Base-by-base conservation (phyloP, 768 basidiomycete species). In the Fibroporia radiculosa region DNA sequence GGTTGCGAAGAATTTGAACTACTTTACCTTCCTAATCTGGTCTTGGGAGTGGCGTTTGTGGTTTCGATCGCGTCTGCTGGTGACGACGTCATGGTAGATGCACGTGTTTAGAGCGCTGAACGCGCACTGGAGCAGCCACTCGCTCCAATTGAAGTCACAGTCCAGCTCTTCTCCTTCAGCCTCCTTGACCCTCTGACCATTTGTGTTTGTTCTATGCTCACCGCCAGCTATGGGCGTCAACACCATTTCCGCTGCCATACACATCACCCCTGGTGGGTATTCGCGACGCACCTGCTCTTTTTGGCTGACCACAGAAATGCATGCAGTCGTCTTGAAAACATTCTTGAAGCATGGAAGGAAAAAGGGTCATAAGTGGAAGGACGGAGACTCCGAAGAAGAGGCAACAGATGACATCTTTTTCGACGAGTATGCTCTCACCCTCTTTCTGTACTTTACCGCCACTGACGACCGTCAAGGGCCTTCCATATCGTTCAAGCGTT, bases 401-500 rank as follows among this genome's bases (percentile, higher is more conserved):
- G 74, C 76, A 5, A 71, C 77, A 14, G 73, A 76, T 51, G 77
- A 84, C 50, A 67, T 88, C 16, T 66, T 84, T 56, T 85, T 77
- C 59, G 82, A 88, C 62, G 77, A 86, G 75, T 81, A 51, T 56
- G 72, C 49, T 27, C 8, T 18, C 26, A 12, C 16, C 22, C 41
- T 31, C 29, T 16, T 16, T 12, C 10, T n/a, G 38, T 16, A 12
- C 28, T 13, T 14, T 29, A 18, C 23, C 7, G 19, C 18, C 26
- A 38, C 13, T 22, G 6, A 38, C 6, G 7, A 19, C 12, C 16
- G 39, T 16, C 8, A 49, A 78, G 76, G 64, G 82, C 81, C 0
- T 86, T 85, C 59, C 69, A 80, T 47, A 77, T 85, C 19, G 80
- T 85, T 28, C 81, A 82, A 63, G 73, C 79, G 0, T 87, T 87